A percentile compares a stretch with the other conserved stretches of the same genome.
Evolutionary conservation across 495 filamentous ascomycete species (phyloP).

Genomic region (Oidiodendron maius): DNA sequence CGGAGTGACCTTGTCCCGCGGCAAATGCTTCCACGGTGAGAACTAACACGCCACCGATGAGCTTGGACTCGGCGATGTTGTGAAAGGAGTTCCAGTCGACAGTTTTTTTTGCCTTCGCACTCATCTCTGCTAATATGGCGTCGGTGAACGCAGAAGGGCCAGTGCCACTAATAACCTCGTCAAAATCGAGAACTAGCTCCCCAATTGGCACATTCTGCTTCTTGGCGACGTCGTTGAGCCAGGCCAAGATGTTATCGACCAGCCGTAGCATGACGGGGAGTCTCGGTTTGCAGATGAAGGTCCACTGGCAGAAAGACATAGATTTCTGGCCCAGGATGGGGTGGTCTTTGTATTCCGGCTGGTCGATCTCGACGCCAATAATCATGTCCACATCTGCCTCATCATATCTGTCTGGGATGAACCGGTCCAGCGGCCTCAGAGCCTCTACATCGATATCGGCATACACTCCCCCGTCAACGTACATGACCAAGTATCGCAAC

Average conservation of each 20-base stretch:
- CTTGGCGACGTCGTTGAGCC: conserved; percentile 48
- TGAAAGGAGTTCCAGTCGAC: conserved; percentile 50
- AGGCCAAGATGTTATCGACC: conserved; percentile 53
- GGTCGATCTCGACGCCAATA: conserved; percentile 60
- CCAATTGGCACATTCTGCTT: conserved; percentile 45
- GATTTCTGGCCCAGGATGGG: conserved; percentile 56
- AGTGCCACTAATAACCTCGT: conserved; percentile 62
- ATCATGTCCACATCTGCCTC: conserved; percentile 52
- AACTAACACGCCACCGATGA: conserved; percentile 51
- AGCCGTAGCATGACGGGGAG: conserved; percentile 57
- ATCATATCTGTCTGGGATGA: conserved; percentile 32
- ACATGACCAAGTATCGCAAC: conserved; percentile 48
- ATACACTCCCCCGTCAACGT: conserved; percentile 45
- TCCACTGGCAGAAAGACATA: conserved; percentile 63
- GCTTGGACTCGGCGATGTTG: conserved; percentile 48
- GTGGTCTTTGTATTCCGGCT: conserved; percentile 54
- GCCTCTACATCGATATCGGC: conserved; percentile 46
- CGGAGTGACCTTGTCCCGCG: conserved; percentile 58
- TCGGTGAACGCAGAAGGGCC: conserved; percentile 61
- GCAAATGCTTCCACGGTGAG: conserved; percentile 59
- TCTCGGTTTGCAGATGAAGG: conserved; percentile 54
- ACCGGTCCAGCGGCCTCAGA: conserved; percentile 34
- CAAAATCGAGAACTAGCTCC: conserved; percentile 55
- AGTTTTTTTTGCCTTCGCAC: conserved; percentile 14
- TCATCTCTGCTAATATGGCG: conserved; percentile 55